Base-by-base conservation (phyloP, 176 grass and related monocot genomes). In the Hyparrhenia diplandra region DNA sequence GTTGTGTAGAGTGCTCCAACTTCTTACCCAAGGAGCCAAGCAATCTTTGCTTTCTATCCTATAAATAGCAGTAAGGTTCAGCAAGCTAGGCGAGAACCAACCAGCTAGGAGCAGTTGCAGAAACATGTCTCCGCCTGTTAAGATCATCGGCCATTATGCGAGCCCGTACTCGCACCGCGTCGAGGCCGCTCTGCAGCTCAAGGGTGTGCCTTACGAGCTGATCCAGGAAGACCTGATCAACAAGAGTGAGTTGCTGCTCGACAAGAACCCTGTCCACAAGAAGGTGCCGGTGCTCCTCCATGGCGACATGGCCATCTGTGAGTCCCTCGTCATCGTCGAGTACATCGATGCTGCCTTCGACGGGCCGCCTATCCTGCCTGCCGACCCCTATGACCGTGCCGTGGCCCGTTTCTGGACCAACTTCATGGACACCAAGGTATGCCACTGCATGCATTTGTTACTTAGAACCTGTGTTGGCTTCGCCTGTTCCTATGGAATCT, bases 331-430 rank as follows among this genome's bases (percentile, higher is more conserved):
- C 35, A 46, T 75, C 78, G 20, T 86, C n/a, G 83, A 78, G 67
- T 89, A 85, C 57, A 0, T 82, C 64, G 83, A 91, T 7, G 90
- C 69, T 54, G 40, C 73, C 62, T 92, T 85, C 68, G 57, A 67
- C 4, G 78, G 78, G 14, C 62, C 82, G 17, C 5, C 78, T 14
- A 57, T 85, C 18, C 78, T 83, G 4, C 80, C 86, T 2, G 32
- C 68, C 2, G 80, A 88, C 67, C 77, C 80, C 0, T 78, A 66
- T 18, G 73, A 91, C n/a, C 72, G 82, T 0, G 85, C 86, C 3
- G 21, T 64, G 30, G 77, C 72, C 9, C 85, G 58, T 6, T 91
- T 77, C 43, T 87, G 85, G 89, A 8, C 21, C 2, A 24, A 24
- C 54, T 58, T 58, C 54, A 10, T 58, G 0, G 54, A 58, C 54